Evolutionary conservation across 805 yeast genomes (phyloP).

Genomic region (Wickerhamiella azymoides): DNA sequence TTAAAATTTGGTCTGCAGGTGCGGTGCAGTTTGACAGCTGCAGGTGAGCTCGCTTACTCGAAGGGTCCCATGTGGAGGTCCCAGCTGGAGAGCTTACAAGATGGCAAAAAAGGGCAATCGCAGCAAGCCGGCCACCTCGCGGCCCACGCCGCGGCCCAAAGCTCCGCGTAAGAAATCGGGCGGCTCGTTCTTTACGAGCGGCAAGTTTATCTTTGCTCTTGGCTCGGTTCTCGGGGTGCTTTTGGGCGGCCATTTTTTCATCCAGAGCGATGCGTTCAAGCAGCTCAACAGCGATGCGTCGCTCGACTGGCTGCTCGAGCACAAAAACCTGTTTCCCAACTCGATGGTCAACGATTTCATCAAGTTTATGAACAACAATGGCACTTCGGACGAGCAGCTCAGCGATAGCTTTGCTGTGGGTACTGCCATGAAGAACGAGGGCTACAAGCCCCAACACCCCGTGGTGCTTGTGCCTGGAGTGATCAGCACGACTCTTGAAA

Average conservation of each 20-base stretch:
- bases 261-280: conserved; percentile 5
- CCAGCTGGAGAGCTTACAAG: too few species aligned
- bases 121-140: background rate
- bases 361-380: conserved; percentile 23
- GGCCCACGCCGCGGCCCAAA: background rate
- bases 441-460: conserved; percentile 45
- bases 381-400: conserved; percentile 32
- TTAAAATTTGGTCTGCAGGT: too few species aligned
- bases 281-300: conserved; percentile 3
- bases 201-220: conserved; percentile 3
- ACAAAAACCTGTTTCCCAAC: conserved; percentile 51
- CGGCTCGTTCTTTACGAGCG: conserved; percentile 4
- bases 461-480: conserved; percentile 95
- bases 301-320: conserved; percentile 11
- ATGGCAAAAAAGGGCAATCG: too few species aligned
- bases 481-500: conserved; percentile 84
- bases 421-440: conserved; percentile 41
- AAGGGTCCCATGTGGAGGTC: too few species aligned
- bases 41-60: too few species aligned
- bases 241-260: conserved; percentile 4
- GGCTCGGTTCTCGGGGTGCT: conserved; percentile 1
- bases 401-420: conserved; percentile 86
- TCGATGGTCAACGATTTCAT: conserved; percentile 45
- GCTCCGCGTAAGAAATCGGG: background rate
- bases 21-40: too few species aligned